Evolutionary conservation across 192 early-diverging fungal genomes (phyloP).

Genomic region (Oehlia diaphana): DNA sequence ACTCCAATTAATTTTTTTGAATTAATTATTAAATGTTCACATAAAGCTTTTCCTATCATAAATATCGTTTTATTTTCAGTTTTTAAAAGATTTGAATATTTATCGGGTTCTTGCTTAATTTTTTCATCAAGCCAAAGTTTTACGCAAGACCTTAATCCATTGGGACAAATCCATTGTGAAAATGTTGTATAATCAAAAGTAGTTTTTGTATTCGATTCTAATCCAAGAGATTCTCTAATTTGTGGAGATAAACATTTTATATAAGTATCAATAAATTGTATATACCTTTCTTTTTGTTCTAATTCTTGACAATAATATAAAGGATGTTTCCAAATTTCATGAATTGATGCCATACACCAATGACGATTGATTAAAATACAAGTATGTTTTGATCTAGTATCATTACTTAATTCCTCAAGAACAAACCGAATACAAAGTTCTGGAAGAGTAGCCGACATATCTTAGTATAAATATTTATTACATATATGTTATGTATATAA

Average conservation of each 20-base stretch:
- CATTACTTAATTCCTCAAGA: neutral
- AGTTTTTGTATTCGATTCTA: neutral
- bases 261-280: slow-evolving; percentile 11
- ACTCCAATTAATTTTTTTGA: too few relatives aligned
- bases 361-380: slow-evolving; percentile 6
- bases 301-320: neutral
- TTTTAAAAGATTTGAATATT: too few relatives aligned
- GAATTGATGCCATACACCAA: slow-evolving; percentile 5
- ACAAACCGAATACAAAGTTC: neutral
- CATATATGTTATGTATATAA: too few relatives aligned
- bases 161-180: neutral
- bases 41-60: too few relatives aligned
- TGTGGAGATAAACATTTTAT: neutral
- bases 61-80: too few relatives aligned
- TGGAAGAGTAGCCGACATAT: slow-evolving; percentile 13
- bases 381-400: neutral
- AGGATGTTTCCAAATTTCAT: slow-evolving; percentile 10
- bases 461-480: too few relatives aligned
- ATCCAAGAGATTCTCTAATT: neutral
- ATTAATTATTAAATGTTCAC: too few relatives aligned
- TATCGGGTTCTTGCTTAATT: too few relatives aligned
- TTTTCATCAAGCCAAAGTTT: too few relatives aligned
- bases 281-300: neutral
- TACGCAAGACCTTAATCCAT: too few relatives aligned
- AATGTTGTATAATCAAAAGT: slow-evolving; percentile 1